Base-by-base conservation (phyloP, 225 moss, liverwort and hornwort species). In the Sphagnum contortum region DNA sequence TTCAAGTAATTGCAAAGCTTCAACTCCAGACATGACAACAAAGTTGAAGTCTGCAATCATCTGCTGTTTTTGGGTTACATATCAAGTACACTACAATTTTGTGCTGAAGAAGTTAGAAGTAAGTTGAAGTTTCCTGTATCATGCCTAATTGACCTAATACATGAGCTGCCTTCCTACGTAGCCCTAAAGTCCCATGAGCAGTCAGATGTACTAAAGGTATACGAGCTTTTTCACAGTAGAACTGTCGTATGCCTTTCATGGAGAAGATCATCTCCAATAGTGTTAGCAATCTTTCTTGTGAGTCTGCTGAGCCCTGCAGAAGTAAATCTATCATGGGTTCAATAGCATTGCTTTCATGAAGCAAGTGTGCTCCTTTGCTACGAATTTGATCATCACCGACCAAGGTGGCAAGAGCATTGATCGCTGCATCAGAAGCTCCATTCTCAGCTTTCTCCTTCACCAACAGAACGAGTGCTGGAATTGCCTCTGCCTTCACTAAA, bases 401-500 rank as follows among this genome's bases (percentile, higher is more conserved):
- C 48, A 80, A 57, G 2, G 80, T 80, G 48, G 69, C 76, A 52
- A 80, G 56, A 2, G 76, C 80, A 66, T 73, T 76, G 10, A 76
- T 72, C 2, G 72, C 76, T 6, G 76, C 80, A 52, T 71, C 76
- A 10, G 80, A 76, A 44, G 75, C 78, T 29, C 29, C 29, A 12
- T 59, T 63, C 8, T 61, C 66, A 45, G 67, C 57, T 57, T 29
- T 57, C 60, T 73, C 73, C 6, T 68, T 67, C 64, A 82, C 46
- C 10, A 82, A 53, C 9, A 66, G 14, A 48, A 82, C 68, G 50
- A 82, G 50, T 11, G 69, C 75, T 47, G 64, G 45, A 48, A 82
- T 66, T 49, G 82, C 82, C 7, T 65, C 75, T 6, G 82, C 78
- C 66, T 70, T 78, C 14, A 82, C 72, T 59, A 82, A 57, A 70